Base-by-base conservation (phyloP, 2,329 filamentous ascomycete genomes). In the Penicillium italicum region DNA sequence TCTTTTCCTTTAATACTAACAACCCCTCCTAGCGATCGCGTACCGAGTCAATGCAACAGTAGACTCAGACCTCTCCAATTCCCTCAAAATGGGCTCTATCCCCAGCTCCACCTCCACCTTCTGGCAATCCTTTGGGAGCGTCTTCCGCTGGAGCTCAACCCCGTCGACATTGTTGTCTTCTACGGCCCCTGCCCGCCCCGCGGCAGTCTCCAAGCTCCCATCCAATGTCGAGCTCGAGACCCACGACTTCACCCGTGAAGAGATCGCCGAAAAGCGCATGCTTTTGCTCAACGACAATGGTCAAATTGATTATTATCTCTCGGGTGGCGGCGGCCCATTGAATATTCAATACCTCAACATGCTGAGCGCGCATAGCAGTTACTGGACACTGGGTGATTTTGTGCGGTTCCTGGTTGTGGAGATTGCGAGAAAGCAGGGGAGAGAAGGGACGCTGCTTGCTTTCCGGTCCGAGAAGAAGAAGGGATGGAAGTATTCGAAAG, bases 301-400 rank as follows among this genome's bases (percentile, higher is more conserved):
- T 0, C 94, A 99, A 74, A 87, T 99, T 38, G 94, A 99, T 71
- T 99, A 85, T 74, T 95, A 88, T 66, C 77, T 99, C 46, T 85
- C 85, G 46, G 91, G 90, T 8, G 89, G 91, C 0, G 88, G 90
- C 1, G 94, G 94, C 0, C 88, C 92, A 4, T 78, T 99, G 34
- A 94, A 96, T 73, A 91, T 97, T 24, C 92, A 97, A 74, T 99
- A 99, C 70, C 75, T 97, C 34, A 97, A 96, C 63, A 99, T 99
- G 94, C 77, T 99, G 52, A 90, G 91, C 55, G 94, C 94, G 9
- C 94, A 99, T 73, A 91, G 90, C 53, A 93, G 89, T 70, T 99
- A 99, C 73, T 99, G 94, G 94, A 82, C 85, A 2, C 86, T 89
- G 65, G 83, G 80, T 28, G 94, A 97, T 70, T 92, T 99, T 71